Evolutionary conservation across 2,329 filamentous ascomycete species (phyloP).

Genomic region (Sordariomycetes sp.): DNA sequence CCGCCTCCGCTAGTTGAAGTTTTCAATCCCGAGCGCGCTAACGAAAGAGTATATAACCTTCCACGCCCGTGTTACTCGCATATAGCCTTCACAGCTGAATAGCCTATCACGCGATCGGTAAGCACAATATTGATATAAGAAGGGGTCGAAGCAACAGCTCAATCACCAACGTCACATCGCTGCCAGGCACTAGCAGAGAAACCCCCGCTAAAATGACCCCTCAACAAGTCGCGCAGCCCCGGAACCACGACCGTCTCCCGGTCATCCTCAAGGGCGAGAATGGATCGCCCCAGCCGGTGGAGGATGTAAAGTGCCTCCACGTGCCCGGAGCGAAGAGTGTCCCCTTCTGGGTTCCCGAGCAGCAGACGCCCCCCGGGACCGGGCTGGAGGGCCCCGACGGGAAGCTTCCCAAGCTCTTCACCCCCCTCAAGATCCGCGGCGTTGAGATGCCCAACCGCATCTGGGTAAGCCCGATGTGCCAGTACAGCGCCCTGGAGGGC

Average conservation of each 20-base stretch:
- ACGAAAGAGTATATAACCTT: too few species aligned
- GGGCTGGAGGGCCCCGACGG: conserved; percentile 34
- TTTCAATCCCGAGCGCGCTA: too few species aligned
- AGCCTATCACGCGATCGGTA: too few species aligned
- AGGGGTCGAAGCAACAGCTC: too few species aligned
- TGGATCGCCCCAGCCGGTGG: not conserved
- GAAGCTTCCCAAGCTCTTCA: conserved; percentile 39
- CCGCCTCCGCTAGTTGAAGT: too few species aligned
- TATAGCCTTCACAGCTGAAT: too few species aligned
- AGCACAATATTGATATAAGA: too few species aligned
- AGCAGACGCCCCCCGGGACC: conserved; percentile 31
- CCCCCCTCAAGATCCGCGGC: conserved; percentile 32
- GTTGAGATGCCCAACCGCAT: conserved; percentile 34
- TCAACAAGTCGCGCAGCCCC: not conserved
- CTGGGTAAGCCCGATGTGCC: conserved; percentile 34
- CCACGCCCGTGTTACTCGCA: too few species aligned
- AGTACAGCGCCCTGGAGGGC: conserved; percentile 35
- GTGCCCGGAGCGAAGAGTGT: conserved; percentile 16
- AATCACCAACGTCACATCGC: not conserved
- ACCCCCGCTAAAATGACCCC: not conserved
- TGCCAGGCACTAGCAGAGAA: too few species aligned
- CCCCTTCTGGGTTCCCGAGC: conserved; percentile 37
- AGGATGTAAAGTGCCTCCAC: not conserved
- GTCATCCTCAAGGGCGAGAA: not conserved
- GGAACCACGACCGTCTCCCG: not conserved